Evolutionary conservation across 495 filamentous ascomycete species (phyloP).

Genomic region (Hypoxylon perforatum): DNA sequence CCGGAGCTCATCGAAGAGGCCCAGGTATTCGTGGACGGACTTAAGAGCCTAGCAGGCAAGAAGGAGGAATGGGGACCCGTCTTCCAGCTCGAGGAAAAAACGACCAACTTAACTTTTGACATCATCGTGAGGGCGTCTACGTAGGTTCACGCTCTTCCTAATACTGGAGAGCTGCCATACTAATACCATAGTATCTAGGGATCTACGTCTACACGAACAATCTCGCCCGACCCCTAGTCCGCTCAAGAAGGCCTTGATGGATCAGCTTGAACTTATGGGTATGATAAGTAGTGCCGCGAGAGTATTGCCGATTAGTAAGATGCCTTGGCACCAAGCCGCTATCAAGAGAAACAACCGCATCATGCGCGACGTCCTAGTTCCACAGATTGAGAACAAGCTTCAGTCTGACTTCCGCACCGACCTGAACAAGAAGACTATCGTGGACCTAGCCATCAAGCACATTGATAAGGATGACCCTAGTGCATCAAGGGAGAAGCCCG

Average conservation of each 20-base stretch:
- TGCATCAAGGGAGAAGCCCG: constrained; percentile 34
- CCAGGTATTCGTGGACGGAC: constrained; percentile 42
- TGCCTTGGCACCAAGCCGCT: constrained; percentile 34
- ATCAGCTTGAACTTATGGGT: constrained; percentile 37
- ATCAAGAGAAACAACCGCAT: constrained; percentile 40
- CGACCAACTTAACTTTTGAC: constrained; percentile 51
- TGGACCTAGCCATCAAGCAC: constrained; percentile 43
- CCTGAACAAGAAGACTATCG: constrained; percentile 40
- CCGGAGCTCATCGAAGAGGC: constrained; percentile 54
- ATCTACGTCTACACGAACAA: constrained; percentile 43
- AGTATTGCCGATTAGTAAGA: constrained; percentile 12
- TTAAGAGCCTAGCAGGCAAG: constrained; percentile 43
- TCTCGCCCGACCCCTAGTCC: constrained; percentile 31
- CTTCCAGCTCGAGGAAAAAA: constrained; percentile 46
- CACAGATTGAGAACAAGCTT: constrained; percentile 41
- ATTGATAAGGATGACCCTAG: constrained; percentile 39
- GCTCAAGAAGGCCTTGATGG: constrained; percentile 35
- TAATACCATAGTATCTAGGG: constrained; percentile 36
- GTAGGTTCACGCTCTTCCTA: constrained; percentile 32
- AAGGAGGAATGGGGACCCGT: constrained; percentile 46
- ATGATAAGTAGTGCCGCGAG: constrained; percentile 27
- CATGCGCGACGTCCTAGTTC: constrained; percentile 40
- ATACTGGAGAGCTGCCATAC: not conserved
- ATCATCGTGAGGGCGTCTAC: constrained; percentile 49
- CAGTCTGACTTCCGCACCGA: constrained; percentile 16